Conservation (phyloP, 1,284 basidiomycete genomes). For the Ganoderma multipileum region DNA sequence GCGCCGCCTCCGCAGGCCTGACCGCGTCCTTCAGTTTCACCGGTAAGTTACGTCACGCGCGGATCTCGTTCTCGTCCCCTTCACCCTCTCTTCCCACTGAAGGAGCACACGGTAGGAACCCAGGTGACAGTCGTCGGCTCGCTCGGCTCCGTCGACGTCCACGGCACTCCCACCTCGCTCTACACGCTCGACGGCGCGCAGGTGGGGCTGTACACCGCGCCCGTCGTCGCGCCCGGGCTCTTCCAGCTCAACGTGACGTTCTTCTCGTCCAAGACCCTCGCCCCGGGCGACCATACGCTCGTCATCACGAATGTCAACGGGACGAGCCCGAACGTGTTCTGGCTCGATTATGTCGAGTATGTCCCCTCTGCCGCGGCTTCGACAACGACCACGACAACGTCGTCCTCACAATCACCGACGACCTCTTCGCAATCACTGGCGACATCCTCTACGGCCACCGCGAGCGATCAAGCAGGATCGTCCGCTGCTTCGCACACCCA, state of each 20-base stretch:
- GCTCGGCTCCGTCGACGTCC: slow-evolving; percentile 23
- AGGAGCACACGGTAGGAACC: slow-evolving; percentile 19
- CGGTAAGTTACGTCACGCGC: slow-evolving; percentile 7
- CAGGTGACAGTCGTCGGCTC: slow-evolving; percentile 26
- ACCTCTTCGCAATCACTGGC: not conserved
- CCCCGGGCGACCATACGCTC: slow-evolving; percentile 24
- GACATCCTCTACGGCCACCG: not conserved
- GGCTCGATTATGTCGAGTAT: slow-evolving; percentile 32
- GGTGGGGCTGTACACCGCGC: slow-evolving; percentile 14
- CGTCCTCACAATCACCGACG: not conserved
- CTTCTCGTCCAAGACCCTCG: slow-evolving; percentile 25
- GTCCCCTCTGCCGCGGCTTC: not conserved
- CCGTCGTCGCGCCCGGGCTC: slow-evolving; percentile 16
- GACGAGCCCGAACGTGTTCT: slow-evolving; percentile 28
- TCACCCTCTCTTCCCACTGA: not conserved
- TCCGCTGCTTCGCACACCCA: not conserved
- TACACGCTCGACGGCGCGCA: slow-evolving; percentile 25
- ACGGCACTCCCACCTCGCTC: slow-evolving; percentile 22
- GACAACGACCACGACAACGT: not conserved
- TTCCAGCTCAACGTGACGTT: slow-evolving; percentile 16
- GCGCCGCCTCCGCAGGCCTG: slow-evolving; percentile 3
- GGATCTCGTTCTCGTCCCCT: no score
- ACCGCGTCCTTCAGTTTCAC: slow-evolving; percentile 14
- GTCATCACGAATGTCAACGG: slow-evolving; percentile 31
- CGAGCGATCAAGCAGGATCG: not conserved